phyloP scores from a whole-genome alignment of 768 basidiomycete genomes.

The Rhodosporidiobolus sp. region DNA sequence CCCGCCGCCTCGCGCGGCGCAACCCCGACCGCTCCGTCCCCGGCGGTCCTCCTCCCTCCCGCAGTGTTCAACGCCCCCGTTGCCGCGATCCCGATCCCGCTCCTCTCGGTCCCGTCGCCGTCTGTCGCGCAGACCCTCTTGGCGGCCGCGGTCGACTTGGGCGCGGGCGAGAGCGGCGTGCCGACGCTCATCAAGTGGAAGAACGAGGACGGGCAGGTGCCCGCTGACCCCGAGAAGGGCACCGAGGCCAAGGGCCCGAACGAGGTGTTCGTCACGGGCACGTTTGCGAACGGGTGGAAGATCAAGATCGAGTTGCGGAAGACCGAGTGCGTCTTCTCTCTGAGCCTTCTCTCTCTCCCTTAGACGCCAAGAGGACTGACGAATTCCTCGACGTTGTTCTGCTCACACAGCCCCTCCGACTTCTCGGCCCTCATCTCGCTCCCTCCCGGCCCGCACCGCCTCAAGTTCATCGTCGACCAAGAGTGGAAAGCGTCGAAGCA shows the following conservation, averaged over 20 bases:
- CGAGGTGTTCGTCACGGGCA: slow-evolving; percentile 45
- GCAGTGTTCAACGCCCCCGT: slow-evolving; percentile 38
- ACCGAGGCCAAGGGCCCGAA: slow-evolving; percentile 32
- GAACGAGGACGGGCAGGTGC: slow-evolving; percentile 37
- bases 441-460: slow-evolving; percentile 83
- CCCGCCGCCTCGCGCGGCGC: slow-evolving; percentile 9
- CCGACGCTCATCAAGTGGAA: slow-evolving; percentile 46
- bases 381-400: too few species aligned
- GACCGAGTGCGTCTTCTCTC: slow-evolving; percentile 36
- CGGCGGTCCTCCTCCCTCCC: slow-evolving; percentile 38
- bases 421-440: slow-evolving; percentile 52
- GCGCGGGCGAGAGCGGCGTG: slow-evolving; percentile 42
- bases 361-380: not conserved
- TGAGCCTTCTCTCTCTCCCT: not conserved
- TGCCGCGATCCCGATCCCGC: slow-evolving; percentile 39
- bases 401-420: slow-evolving; percentile 30
- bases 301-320: slow-evolving; percentile 45
- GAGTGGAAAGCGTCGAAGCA: slow-evolving; percentile 63
- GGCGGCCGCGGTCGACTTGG: slow-evolving; percentile 44
- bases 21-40: slow-evolving; percentile 23
- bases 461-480: slow-evolving; percentile 92
- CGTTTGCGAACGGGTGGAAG: slow-evolving; percentile 45
- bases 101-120: slow-evolving; percentile 25
- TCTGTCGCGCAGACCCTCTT: slow-evolving; percentile 30
- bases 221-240: slow-evolving; percentile 4